Conservation (phyloP, 2,329 filamentous ascomycete genomes). For the Ceratocystis harringtonii region DNA sequence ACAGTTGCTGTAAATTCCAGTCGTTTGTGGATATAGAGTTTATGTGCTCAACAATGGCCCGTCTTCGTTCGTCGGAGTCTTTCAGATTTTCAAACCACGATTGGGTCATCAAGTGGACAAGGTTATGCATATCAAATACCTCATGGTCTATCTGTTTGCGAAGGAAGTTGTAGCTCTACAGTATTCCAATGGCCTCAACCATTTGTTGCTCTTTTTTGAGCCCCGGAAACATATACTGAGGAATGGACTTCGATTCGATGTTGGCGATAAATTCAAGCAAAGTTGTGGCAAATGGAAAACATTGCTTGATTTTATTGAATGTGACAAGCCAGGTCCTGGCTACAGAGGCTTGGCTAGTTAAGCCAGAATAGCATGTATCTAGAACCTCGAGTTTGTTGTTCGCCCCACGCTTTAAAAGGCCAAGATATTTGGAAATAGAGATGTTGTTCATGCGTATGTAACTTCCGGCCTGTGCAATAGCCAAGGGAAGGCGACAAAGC, state of each 20-base stretch:
- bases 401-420: not conserved
- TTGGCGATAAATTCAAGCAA: not conserved
- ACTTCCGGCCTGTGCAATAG: constrained; percentile 17
- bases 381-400: not conserved
- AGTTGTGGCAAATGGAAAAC: not conserved
- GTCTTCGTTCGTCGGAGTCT: not conserved
- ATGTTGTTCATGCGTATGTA: constrained; percentile 15
- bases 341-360: not conserved
- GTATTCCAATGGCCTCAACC: not conserved
- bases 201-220: not conserved
- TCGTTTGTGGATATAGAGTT: too few relatives aligned
- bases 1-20: not conserved
- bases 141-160: not conserved
- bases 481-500: constrained; percentile 17
- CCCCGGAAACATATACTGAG: not conserved
- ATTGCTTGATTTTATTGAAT: not conserved
- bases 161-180: not conserved
- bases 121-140: not conserved
- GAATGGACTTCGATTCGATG: not conserved
- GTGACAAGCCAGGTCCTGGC: not conserved
- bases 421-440: not conserved
- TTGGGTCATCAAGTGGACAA: not conserved
- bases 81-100: not conserved
- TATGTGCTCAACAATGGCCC: not conserved
- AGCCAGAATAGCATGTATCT: not conserved